Conservation (phyloP, 1,284 basidiomycete species). For the Chiua sp. region DNA sequence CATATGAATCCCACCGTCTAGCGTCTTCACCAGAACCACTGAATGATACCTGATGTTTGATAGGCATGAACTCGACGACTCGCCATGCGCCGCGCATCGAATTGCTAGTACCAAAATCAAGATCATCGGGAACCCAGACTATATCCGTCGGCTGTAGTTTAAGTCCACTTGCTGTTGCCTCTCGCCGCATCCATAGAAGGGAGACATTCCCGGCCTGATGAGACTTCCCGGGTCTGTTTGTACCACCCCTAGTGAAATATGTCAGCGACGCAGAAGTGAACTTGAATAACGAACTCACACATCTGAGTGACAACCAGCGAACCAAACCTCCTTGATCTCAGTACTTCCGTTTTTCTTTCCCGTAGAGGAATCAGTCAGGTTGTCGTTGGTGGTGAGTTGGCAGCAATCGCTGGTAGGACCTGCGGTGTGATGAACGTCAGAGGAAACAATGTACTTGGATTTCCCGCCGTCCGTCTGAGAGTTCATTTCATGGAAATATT, state of each 20-base stretch:
- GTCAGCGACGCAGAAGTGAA: not conserved
- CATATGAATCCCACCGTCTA: too few species aligned
- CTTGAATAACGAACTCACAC: slow-evolving; percentile 28
- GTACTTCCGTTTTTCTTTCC: not conserved
- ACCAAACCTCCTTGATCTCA: too few species aligned
- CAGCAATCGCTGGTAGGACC: not conserved
- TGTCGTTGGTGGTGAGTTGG: not conserved
- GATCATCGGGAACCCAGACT: too few species aligned
- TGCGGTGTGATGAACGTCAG: not conserved
- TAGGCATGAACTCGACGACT: slow-evolving; percentile 30
- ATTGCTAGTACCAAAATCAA: slow-evolving; percentile 16
- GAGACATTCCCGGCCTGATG: too few species aligned
- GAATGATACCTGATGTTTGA: slow-evolving; percentile 32
- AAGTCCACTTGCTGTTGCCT: too few species aligned
- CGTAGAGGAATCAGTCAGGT: not conserved
- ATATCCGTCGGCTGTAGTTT: too few species aligned
- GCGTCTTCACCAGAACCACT: slow-evolving; percentile 13
- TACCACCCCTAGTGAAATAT: slow-evolving; percentile 27
- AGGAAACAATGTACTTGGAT: slow-evolving; percentile 17
- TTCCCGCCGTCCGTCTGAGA: slow-evolving; percentile 2
- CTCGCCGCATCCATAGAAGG: too few species aligned
- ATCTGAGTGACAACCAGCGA: too few species aligned
- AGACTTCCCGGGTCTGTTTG: too few species aligned
- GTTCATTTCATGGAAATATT: slow-evolving; percentile 38
- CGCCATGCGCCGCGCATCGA: slow-evolving; percentile 28